Percentiles rank a stretch among this genome's conserved stretches.
Evolutionary conservation across 2,329 filamentous ascomycete genomes (phyloP).

Genomic region (Neofusicoccum sp.): DNA sequence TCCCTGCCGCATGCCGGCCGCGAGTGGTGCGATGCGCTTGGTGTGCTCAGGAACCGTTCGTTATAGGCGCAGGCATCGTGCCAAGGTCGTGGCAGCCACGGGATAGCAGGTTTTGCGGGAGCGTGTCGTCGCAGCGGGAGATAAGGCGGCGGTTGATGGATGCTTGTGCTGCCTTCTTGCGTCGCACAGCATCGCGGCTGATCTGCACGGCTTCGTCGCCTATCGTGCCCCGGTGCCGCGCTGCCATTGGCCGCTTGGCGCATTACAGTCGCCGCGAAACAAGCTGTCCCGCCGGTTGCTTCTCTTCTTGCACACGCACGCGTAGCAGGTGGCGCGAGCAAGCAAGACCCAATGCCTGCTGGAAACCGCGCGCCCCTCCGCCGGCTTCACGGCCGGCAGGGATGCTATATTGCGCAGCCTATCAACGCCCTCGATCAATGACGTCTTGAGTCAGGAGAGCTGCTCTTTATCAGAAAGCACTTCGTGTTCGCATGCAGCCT

Average conservation of each 20-base stretch:
- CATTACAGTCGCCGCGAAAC: background rate
- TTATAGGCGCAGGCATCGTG: background rate
- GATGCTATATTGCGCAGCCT: background rate
- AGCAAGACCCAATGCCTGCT: too few species aligned
- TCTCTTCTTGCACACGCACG: background rate
- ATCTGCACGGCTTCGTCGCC: slow-evolving; percentile 1
- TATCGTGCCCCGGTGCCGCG: background rate
- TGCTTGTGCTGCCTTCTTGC: too few species aligned
- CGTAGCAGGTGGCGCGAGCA: too few species aligned
- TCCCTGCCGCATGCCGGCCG: background rate
- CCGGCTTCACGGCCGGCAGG: too few species aligned
- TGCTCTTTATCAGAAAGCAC: background rate
- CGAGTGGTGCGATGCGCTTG: too few species aligned
- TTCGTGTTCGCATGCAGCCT: background rate
- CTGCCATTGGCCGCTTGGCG: background rate
- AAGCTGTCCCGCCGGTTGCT: background rate
- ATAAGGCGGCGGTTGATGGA: background rate
- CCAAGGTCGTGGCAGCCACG: background rate
- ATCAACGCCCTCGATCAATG: background rate
- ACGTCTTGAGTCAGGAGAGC: background rate
- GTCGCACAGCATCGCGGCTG: slow-evolving; percentile 3
- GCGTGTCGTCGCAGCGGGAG: background rate
- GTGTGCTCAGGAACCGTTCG: background rate
- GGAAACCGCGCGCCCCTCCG: background rate
- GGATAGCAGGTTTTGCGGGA: background rate